Base-by-base conservation (phyloP, 345 rosid genomes). In the Punica granatum region DNA sequence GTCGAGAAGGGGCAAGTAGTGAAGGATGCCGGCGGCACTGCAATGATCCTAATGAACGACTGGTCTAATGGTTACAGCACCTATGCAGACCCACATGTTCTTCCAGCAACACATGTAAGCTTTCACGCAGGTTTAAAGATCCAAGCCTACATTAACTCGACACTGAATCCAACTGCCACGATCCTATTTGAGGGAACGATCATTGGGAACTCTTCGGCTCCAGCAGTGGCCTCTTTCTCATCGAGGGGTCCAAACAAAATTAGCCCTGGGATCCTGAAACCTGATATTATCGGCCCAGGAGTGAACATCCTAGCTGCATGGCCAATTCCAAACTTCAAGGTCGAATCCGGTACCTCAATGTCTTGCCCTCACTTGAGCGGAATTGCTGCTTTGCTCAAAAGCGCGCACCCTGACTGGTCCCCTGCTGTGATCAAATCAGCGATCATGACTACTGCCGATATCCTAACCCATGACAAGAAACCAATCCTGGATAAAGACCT, bases 291-390 rank as follows among this genome's bases (percentile, higher is more conserved):
- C 15, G 66, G 67, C 31, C 60, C 60, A 19, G 60, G 67, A 19
- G 66, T 62, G 21, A 6, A 60, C 67, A 60, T 61, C 54, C 32
- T 69, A 14, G 66, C 66, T 6, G 67, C 67, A 33, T 62, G 72
- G 72, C 60, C 66, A 4, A 30, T 48, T 62, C 25, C 49, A 3
- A 0, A 39, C 36, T 67, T 67, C 64, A 3, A 56, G 13, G 7
- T 67, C 0, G 9, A 54, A n/a, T 67, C 10, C 0, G 70, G 64
- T 1, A 67, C 70, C 15, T 67, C 53, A 4, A 67, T 67, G 70
- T 67, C 64, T 18, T 67, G 70, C 49, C 70, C 64, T 25, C 70
- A 67, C 39, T 25, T 67, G 11, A 36, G 63, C n/a, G 64, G 64
- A 33, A 56, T 56, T 0, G 53, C 31, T 1, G 70, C 70, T 21